Conservation (phyloP, 2,329 filamentous ascomycete species). For the Epichloe uncinata region DNA sequence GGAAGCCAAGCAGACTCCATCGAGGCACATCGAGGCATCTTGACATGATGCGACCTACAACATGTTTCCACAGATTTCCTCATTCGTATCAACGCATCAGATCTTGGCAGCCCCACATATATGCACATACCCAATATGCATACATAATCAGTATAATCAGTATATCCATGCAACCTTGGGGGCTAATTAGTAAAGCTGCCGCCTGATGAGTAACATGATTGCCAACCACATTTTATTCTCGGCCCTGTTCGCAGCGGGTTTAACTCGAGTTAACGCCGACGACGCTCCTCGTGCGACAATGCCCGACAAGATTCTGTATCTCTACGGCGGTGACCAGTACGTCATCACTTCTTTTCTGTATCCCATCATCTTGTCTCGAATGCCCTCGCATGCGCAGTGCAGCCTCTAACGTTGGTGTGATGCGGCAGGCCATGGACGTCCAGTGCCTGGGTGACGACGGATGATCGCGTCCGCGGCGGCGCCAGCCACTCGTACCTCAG, state of each 20-base stretch:
- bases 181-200: too few relatives aligned
- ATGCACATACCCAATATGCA: not conserved
- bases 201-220: not conserved
- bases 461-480: conserved; percentile 68
- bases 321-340: conserved; percentile 29
- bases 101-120: too few relatives aligned
- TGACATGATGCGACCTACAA: too few relatives aligned
- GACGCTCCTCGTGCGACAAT: conserved; percentile 3
- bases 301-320: conserved; percentile 15
- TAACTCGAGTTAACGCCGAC: not conserved
- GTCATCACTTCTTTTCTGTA: conserved; percentile 3
- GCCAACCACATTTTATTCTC: not conserved
- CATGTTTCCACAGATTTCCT: too few relatives aligned
- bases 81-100: too few relatives aligned
- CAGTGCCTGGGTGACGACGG: conserved; percentile 52
- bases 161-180: not conserved
- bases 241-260: not conserved
- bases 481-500: conserved; percentile 43
- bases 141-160: not conserved
- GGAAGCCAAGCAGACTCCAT: too few relatives aligned
- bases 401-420: not conserved
- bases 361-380: not conserved
- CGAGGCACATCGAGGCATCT: too few relatives aligned
- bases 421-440: conserved; percentile 42
- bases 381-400: not conserved